Evolutionary conservation across 768 basidiomycete species (phyloP).

Genomic region (Leccinum barrowsii): DNA sequence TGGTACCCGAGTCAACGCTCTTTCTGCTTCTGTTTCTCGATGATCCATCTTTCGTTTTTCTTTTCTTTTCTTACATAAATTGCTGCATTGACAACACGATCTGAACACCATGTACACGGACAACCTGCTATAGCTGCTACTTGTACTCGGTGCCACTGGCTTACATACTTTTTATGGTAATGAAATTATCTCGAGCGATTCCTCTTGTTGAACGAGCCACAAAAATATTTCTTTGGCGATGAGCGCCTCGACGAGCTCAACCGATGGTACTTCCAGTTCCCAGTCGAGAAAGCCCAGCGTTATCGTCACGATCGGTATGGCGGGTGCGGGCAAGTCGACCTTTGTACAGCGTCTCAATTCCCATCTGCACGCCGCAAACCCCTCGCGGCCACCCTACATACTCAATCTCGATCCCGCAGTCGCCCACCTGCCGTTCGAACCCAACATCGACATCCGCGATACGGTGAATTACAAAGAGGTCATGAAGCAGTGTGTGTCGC

Average conservation of each 20-base stretch:
- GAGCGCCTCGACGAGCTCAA: conserved; percentile 17
- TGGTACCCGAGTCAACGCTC: background rate
- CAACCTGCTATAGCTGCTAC: background rate
- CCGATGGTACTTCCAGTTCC: background rate
- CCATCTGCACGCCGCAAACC: conserved; percentile 70
- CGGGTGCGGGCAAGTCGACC: conserved; percentile 96
- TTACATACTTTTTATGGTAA: conserved; percentile 17
- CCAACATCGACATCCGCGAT: conserved; percentile 97
- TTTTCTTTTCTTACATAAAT: background rate
- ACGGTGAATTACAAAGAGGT: conserved; percentile 97
- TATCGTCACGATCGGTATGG: conserved; percentile 94
- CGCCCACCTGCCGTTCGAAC: conserved; percentile 83
- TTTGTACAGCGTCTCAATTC: conserved; percentile 95
- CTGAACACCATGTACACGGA: conserved; percentile 8
- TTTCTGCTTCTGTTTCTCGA: conserved; percentile 8
- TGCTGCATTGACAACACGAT: background rate
- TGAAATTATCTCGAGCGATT: conserved; percentile 5
- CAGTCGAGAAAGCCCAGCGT: conserved; percentile 59
- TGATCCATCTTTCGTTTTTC: background rate
- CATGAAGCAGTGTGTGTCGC: conserved; percentile 94
- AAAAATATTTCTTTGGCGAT: conserved; percentile 7
- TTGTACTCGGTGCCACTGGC: background rate
- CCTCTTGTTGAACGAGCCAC: background rate
- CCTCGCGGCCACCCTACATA: conserved; percentile 81
- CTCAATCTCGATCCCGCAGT: conserved; percentile 98